Evolutionary conservation across 345 rosid species (phyloP).

Genomic region (Schrenkiella parvula): DNA sequence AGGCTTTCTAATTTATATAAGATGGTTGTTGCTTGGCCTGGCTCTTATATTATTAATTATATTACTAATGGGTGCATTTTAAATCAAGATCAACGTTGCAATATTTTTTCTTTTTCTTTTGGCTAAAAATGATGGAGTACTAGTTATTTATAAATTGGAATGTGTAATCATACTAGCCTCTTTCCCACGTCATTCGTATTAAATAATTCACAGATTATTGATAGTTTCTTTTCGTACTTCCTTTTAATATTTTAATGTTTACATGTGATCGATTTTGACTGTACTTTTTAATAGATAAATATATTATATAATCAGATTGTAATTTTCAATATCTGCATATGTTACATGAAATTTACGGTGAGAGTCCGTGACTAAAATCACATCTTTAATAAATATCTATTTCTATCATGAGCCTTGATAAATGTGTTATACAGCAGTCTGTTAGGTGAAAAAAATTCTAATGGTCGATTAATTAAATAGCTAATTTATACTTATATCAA

Average conservation of each 20-base stretch:
- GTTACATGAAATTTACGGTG: background rate
- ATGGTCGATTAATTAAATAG: too few relatives aligned
- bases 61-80: background rate
- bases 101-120: background rate
- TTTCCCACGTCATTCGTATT: background rate
- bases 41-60: background rate
- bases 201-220: background rate
- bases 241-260: background rate
- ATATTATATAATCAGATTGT: background rate
- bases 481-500: too few relatives aligned
- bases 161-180: constrained; percentile 13
- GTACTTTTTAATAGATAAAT: background rate
- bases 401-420: background rate
- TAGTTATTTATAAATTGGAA: background rate
- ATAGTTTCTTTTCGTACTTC: background rate
- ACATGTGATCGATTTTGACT: background rate
- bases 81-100: background rate
- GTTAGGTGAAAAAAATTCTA: too few relatives aligned
- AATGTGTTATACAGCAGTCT: too few relatives aligned
- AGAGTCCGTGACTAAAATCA: background rate
- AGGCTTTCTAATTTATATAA: background rate
- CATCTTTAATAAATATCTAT: background rate
- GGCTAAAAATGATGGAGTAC: background rate
- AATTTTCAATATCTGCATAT: background rate
- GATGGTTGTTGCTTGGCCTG: background rate